These are phyloP conservation scores for Sporopachydermia quercuum DNA, from an alignment of 805 yeast species.

Conservation along the genomic window DNA sequence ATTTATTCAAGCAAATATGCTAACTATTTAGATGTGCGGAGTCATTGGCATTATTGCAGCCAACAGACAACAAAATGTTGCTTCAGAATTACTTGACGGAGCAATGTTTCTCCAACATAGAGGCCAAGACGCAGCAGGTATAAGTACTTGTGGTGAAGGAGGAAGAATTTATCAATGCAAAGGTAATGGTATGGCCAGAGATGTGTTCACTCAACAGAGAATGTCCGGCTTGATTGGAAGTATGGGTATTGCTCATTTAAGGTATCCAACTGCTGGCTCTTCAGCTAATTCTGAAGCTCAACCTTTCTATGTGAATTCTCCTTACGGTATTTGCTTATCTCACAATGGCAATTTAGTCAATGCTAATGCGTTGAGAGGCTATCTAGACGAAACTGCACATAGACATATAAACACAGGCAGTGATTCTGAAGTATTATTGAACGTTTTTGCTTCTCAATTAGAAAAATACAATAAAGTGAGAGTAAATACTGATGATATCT, in stretches of 20 bases:
- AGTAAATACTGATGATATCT: constrained; percentile 81
- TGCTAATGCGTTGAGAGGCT: constrained; percentile 57
- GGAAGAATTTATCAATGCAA: constrained; percentile 95
- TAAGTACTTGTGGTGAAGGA: constrained; percentile 84
- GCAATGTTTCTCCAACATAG: constrained; percentile 88
- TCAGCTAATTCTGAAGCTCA: constrained; percentile 95
- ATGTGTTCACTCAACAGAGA: constrained; percentile 79
- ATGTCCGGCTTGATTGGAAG: constrained; percentile 73
- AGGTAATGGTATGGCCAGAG: constrained; percentile 98
- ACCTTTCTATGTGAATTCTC: constrained; percentile 95
- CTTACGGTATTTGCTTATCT: constrained; percentile 80
- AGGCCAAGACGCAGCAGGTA: constrained; percentile 99
- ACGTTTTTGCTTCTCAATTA: constrained; percentile 82
- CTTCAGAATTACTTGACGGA: constrained; percentile 86
- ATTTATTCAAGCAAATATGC: too few species aligned
- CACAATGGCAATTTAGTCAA: constrained; percentile 95
- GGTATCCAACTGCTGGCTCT: constrained; percentile 97
- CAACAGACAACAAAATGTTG: constrained; percentile 56
- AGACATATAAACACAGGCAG: constrained; percentile 96
- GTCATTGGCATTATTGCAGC: constrained; percentile 78
- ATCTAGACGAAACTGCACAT: constrained; percentile 86
- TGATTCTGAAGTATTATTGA: constrained; percentile 81
- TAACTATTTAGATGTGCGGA: too few species aligned
- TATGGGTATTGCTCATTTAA: constrained; percentile 88
- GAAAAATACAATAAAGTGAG: constrained; percentile 87